Percentiles rank a stretch among this genome's conserved stretches.
phyloP scores from a whole-genome alignment of 2,329 filamentous ascomycete genomes.

The Thielaviopsis populi region DNA sequence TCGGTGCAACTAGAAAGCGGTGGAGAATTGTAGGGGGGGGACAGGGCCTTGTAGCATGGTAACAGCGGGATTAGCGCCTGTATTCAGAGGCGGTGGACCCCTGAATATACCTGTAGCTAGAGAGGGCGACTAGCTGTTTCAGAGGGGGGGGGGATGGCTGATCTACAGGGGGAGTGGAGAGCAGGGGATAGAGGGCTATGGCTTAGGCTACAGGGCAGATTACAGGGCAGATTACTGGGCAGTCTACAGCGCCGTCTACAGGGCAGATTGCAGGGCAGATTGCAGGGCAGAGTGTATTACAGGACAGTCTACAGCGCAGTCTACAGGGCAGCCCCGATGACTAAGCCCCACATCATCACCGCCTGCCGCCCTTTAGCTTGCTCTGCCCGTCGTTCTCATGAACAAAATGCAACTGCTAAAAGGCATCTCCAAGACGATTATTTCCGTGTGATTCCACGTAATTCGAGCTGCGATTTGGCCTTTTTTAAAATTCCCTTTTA shows the following conservation, averaged over 20 bases:
- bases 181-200: no score
- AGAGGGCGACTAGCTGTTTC: background rate
- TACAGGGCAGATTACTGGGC: no score
- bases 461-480: background rate
- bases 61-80: background rate
- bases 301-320: no score
- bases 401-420: background rate
- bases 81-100: background rate
- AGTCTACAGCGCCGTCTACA: no score
- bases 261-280: no score
- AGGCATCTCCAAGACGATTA: background rate
- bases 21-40: background rate
- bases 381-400: no score
- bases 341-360: no score
- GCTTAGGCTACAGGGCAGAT: no score
- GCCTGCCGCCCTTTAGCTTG: no score
- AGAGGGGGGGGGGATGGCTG: background rate
- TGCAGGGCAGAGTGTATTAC: no score
- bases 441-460: background rate
- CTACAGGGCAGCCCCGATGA: no score
- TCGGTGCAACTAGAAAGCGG: background rate
- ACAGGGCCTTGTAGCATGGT: background rate
- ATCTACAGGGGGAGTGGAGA: background rate
- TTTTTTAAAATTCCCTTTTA: background rate
- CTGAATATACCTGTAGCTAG: background rate